Percentiles rank a stretch among this genome's conserved stretches.
phyloP scores from a whole-genome alignment of 352 stramenopile genomes.

The Globisporangium paddicum region DNA sequence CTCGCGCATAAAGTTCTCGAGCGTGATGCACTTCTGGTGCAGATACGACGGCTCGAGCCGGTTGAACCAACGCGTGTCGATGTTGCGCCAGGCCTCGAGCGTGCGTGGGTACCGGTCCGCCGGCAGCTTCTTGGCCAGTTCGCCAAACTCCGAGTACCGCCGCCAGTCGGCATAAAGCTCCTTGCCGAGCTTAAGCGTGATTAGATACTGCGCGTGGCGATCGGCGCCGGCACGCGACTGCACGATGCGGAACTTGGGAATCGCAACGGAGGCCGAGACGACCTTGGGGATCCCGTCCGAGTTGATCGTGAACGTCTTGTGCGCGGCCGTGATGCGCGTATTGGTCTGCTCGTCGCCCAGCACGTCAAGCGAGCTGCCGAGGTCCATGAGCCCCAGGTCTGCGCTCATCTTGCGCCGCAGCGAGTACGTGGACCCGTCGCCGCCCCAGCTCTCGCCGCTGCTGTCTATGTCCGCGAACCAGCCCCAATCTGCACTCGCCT shows the following conservation, averaged over 20 bases:
- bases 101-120: constrained; percentile 49
- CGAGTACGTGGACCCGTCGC: constrained; percentile 61
- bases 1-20: constrained; percentile 87
- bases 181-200: constrained; percentile 84
- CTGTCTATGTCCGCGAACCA: constrained; percentile 89
- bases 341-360: constrained; percentile 82
- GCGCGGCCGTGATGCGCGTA: constrained; percentile 73
- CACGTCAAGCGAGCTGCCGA: constrained; percentile 58
- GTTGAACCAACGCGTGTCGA: constrained; percentile 88
- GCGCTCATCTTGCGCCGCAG: constrained; percentile 61
- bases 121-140: constrained; percentile 77
- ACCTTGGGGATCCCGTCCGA: constrained; percentile 77
- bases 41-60: constrained; percentile 82
- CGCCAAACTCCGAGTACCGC: constrained; percentile 86
- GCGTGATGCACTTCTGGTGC: constrained; percentile 85
- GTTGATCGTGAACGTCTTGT: constrained; percentile 82
- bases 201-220: constrained; percentile 84
- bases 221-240: constrained; percentile 75
- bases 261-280: constrained; percentile 72
- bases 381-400: constrained; percentile 66
- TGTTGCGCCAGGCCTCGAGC: constrained; percentile 60
- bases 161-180: constrained; percentile 85
- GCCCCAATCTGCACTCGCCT: constrained; percentile 81
- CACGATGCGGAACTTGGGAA: constrained; percentile 87
- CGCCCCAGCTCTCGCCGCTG: constrained; percentile 76